phyloP scores from a whole-genome alignment of 2,329 filamentous ascomycete species.

The Pyricularia grisea region DNA sequence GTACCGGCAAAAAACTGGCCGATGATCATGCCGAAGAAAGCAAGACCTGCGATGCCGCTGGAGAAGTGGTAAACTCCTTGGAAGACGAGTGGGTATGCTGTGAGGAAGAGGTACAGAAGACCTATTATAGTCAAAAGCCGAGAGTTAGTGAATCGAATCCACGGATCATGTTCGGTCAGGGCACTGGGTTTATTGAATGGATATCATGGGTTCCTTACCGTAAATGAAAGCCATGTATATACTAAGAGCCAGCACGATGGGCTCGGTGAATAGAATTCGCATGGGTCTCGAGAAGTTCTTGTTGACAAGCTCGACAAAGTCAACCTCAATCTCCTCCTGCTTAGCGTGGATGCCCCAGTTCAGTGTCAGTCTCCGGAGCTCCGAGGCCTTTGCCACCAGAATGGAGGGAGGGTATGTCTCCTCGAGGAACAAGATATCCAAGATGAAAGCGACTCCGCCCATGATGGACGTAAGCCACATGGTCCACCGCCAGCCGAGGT shows the following conservation, averaged over 20 bases:
- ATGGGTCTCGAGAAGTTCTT: slow-evolving; percentile 61
- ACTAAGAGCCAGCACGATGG: slow-evolving; percentile 58
- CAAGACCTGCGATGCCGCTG: slow-evolving; percentile 61
- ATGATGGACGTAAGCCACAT: slow-evolving; percentile 56
- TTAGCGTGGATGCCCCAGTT: slow-evolving; percentile 66
- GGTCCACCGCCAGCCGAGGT: slow-evolving; percentile 66
- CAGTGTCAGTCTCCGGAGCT: slow-evolving; percentile 52
- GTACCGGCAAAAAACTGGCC: slow-evolving; percentile 62
- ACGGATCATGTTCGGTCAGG: neutral
- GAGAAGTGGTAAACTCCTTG: slow-evolving; percentile 61
- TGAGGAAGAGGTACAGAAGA: slow-evolving; percentile 77
- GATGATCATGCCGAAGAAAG: slow-evolving; percentile 76
- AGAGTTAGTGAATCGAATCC: neutral
- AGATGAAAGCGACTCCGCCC: slow-evolving; percentile 48
- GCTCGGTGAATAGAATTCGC: slow-evolving; percentile 56
- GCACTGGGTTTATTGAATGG: no score
- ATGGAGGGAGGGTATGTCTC: slow-evolving; percentile 65
- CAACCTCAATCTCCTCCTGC: slow-evolving; percentile 62
- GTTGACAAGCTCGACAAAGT: slow-evolving; percentile 51
- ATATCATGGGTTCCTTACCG: slow-evolving; percentile 18
- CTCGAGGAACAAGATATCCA: slow-evolving; percentile 53
- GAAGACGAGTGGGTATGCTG: slow-evolving; percentile 77
- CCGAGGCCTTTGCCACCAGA: slow-evolving; percentile 48
- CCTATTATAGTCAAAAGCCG: slow-evolving; percentile 11
- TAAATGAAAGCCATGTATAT: slow-evolving; percentile 72